Evolutionary conservation across 768 basidiomycete species (phyloP), one percentile per base, ranked within the genome.

Genomic region (Chalciporus pseudorubinellus): DNA sequence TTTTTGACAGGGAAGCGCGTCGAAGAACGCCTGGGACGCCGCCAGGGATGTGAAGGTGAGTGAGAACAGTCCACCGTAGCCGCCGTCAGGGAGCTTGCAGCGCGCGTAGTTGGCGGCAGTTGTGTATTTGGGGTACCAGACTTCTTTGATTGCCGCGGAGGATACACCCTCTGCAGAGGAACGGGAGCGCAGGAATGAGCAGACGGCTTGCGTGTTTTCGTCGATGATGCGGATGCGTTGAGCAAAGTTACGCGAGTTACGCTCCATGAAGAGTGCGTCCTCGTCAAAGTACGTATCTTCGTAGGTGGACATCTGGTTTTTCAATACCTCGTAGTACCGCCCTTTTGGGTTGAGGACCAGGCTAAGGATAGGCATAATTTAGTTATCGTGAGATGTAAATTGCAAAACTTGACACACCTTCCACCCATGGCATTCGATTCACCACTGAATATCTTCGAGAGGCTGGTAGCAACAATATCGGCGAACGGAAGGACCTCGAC

Each of bases 361-460:
- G 61, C 95, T 98, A 59, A 1, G 31, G 19, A 11, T 34, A 40
- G 34, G 39, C 21, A 19, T 48, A 24, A 51, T 44, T 39, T 44
- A n/a, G 21, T 42, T 22, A 26, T 12, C 20, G 6, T 11, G 14
- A 38, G 28, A 52, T 10, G 34, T 16, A 12, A 13, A 31, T 11
- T 12, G 29, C 6, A n/a, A 36, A 14, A 39, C 14, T 44, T 29
- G 9, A 74, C 80, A 46, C 60, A 95, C 95, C 90, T 91, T 64
- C 95, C 95, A 40, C 95, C 95, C 95, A 98, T 98, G 45, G 95
- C 92, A 62, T 99, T 98, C 34, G 85, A 81, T 48, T 89, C 87
- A 1, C 95, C 95, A 56, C 92, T 94, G 73, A 99, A 98, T 24
- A 98, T 78, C 74, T 98, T 98, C 19, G 89, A 87, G 62, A 98